Conservation (phyloP, 805 yeast genomes). For the Candida ipomoeae region DNA sequence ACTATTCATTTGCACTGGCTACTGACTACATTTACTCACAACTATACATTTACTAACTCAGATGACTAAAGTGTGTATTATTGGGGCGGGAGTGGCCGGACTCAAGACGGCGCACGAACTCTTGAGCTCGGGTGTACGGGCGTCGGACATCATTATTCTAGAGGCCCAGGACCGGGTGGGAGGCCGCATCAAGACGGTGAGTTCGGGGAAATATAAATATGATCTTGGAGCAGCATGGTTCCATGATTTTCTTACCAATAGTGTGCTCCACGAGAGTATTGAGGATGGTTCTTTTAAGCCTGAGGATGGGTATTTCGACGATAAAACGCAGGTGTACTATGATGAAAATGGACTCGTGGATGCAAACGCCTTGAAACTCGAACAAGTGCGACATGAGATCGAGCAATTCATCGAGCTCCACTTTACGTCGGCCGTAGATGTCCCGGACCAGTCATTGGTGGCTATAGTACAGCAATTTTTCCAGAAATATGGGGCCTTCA, state of each 20-base stretch:
- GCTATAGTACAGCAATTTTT: conserved; percentile 48
- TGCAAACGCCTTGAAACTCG: conserved; percentile 23
- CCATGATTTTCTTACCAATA: conserved; percentile 73
- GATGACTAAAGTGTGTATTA: conserved; percentile 12
- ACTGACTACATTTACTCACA: too few relatives aligned
- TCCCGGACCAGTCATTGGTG: conserved; percentile 48
- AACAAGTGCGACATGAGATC: conserved; percentile 50
- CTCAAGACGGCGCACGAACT: conserved; percentile 26
- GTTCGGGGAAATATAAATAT: conserved; percentile 32
- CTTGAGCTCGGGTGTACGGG: conserved; percentile 14
- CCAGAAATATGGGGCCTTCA: conserved; percentile 39
- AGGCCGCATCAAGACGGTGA: conserved; percentile 21
- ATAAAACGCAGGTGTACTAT: conserved; percentile 31
- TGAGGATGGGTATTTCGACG: conserved; percentile 46
- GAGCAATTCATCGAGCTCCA: conserved; percentile 55
- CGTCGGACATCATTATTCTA: conserved; percentile 17
- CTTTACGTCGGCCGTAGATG: conserved; percentile 46
- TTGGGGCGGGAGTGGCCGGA: conserved; percentile 27
- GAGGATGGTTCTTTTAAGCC: conserved; percentile 15
- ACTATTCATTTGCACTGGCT: too few relatives aligned
- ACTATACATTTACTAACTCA: too few relatives aligned
- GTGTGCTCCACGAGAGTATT: conserved; percentile 51
- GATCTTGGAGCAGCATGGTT: conserved; percentile 94
- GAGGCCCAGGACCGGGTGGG: conserved; percentile 26
- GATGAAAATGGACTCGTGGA: conserved; percentile 32